Evolutionary conservation across 257 asterid genomes (phyloP), one percentile per base, ranked within the genome.

Genomic region (Linaria vulgaris): DNA sequence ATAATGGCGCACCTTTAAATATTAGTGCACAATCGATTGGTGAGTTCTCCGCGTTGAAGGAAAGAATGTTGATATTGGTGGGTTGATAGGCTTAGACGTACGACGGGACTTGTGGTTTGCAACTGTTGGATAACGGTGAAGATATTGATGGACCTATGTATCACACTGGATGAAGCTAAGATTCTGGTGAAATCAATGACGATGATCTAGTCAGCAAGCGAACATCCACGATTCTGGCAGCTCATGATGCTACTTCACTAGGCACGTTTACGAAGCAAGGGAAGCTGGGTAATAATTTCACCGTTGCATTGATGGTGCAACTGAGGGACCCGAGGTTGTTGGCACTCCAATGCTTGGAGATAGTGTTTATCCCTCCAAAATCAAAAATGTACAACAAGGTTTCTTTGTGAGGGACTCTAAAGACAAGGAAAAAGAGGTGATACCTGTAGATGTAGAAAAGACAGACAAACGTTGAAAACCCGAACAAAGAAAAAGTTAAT

Each of bases 341-440:
- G 99, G 99, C 50, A 66, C 95, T 20, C 99, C 96, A 16, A 87
- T 90, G 99, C 99, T 94, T 47, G 27, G 99, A 94, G 85, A 78
- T 96, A 56, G 90, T 85, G 50, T 87, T 90, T 65, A 75, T 94
- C 58, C 95, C 96, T 12, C 96, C 97, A 53, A 94, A 87, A 71
- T 96, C 96, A 30, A 94, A 64, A 79, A 75, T 90, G 59, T 83
- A 77, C 75, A 66, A 70, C 76, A 76, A 86, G 7, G 94, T 94
- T 63, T 79, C 87, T 19, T 59, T 60, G 65, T 43, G 25, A 70
- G 84, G 43, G 71, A 69, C 68, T 68, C 53, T 10, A 61, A 37
- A 3, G 82, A 79, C 44, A 84, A 78, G n/a, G 85, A 79, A 20
- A 78, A 79, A 27, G 83, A 64, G 38, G 80, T 39, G 43, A 63